Conservation (phyloP, 441 rosid genomes). For the Pelargonium myrrhifolium region DNA sequence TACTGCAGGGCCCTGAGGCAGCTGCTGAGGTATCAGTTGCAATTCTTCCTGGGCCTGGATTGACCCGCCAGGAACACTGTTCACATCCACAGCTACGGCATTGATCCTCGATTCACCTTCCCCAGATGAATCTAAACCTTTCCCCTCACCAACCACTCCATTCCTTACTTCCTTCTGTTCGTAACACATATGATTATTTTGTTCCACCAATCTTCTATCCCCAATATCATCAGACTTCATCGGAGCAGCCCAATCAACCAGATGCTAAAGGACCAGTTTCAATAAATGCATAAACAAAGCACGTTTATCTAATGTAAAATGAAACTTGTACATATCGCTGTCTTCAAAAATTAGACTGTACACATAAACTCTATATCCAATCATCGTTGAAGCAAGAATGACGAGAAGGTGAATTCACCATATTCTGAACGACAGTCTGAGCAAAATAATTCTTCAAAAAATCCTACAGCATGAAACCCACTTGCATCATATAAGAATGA, state of each 20-base stretch:
- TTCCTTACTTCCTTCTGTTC: constrained; percentile 35
- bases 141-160: constrained; percentile 34
- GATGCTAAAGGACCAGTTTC: constrained; percentile 29
- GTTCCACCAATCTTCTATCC: constrained; percentile 18
- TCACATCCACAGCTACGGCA: constrained; percentile 25
- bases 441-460: neutral
- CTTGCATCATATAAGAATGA: neutral
- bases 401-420: neutral
- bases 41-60: constrained; percentile 30
- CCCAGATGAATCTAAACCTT: constrained; percentile 34
- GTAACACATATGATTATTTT: constrained; percentile 26
- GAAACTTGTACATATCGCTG: constrained; percentile 20
- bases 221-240: constrained; percentile 25
- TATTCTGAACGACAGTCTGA: neutral
- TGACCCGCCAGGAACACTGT: constrained; percentile 22
- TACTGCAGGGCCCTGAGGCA: constrained; percentile 36
- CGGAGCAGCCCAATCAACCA: constrained; percentile 31
- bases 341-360: constrained; percentile 20
- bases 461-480: neutral
- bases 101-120: constrained; percentile 37
- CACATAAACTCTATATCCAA: constrained; percentile 14
- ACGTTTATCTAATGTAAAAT: constrained; percentile 22
- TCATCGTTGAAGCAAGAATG: constrained; percentile 6
- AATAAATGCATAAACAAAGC: constrained; percentile 21
- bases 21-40: constrained; percentile 41